A percentile compares a stretch with the other conserved stretches of the same genome.
Conservation (phyloP, 192 early-diverging fungal species). For the Coemansia sp. region DNA sequence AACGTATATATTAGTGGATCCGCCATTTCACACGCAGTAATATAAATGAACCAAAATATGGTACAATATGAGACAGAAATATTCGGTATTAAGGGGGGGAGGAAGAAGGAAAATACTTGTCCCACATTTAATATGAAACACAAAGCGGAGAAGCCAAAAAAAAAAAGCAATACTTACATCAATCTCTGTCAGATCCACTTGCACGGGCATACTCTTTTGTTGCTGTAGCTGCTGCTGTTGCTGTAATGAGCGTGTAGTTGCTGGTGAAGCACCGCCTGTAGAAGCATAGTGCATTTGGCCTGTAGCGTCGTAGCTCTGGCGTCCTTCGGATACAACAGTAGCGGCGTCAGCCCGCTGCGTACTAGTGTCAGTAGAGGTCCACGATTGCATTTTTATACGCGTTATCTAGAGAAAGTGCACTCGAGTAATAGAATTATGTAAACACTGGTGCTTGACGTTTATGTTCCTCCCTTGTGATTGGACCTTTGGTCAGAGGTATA, state of each 20-base stretch:
- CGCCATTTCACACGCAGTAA: not conserved
- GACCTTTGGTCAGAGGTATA: not conserved
- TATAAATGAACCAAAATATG: not conserved
- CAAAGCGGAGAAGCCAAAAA: not conserved
- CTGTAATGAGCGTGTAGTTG: slow-evolving; percentile 4
- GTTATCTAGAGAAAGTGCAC: not conserved
- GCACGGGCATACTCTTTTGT: slow-evolving; percentile 11
- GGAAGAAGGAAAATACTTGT: not conserved
- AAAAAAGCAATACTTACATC: slow-evolving; percentile 20
- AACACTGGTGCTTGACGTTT: not conserved
- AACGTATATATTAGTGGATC: not conserved
- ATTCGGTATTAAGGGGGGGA: not conserved
- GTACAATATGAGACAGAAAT: not conserved
- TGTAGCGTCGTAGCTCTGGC: slow-evolving; percentile 23
- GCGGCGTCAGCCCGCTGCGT: slow-evolving; percentile 12
- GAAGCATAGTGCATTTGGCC: not conserved
- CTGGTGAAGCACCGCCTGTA: not conserved
- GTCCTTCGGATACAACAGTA: slow-evolving; percentile 21
- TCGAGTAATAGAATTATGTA: not conserved
- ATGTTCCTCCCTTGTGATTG: too few species aligned
- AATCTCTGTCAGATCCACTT: slow-evolving; percentile 55
- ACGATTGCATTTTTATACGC: slow-evolving; percentile 1
- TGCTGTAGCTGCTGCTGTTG: slow-evolving; percentile 14
- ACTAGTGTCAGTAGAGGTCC: slow-evolving; percentile 7
- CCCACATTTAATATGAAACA: not conserved